Evolutionary conservation across 148 eudicot species (phyloP).

Genomic region (Linanthus parryae): DNA sequence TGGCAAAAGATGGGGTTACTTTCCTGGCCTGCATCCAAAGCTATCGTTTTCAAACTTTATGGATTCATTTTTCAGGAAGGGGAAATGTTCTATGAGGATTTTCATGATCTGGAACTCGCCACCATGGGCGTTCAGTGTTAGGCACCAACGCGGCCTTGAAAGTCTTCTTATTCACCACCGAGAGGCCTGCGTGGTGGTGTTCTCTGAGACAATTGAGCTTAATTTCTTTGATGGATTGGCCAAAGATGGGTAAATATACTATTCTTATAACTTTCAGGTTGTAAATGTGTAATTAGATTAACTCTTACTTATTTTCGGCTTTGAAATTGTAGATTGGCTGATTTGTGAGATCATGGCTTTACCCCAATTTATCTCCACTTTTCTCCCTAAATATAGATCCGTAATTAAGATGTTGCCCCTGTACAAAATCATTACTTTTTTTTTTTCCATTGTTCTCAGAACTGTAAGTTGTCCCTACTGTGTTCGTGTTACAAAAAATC

Average conservation of each 20-base stretch:
- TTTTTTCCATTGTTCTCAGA: too few species aligned
- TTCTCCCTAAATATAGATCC: too few species aligned
- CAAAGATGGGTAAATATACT: slow-evolving; percentile 54
- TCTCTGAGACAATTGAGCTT: slow-evolving; percentile 84
- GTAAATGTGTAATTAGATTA: too few species aligned
- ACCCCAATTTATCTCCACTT: too few species aligned
- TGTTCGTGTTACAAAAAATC: too few species aligned
- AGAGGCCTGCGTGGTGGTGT: slow-evolving; percentile 71
- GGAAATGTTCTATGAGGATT: slow-evolving; percentile 67
- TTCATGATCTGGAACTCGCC: slow-evolving; percentile 98
- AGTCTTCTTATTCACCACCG: slow-evolving; percentile 69
- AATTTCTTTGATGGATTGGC: slow-evolving; percentile 68
- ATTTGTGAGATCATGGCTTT: too few species aligned
- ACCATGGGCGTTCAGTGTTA: slow-evolving; percentile 71
- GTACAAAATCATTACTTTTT: too few species aligned
- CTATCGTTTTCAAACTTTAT: slow-evolving; percentile 75
- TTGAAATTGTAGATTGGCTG: neutral
- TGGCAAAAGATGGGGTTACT: slow-evolving; percentile 86
- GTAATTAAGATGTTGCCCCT: too few species aligned
- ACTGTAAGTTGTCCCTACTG: too few species aligned
- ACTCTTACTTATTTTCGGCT: neutral
- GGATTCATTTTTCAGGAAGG: slow-evolving; percentile 68
- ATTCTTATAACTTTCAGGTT: neutral
- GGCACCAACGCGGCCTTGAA: slow-evolving; percentile 83
- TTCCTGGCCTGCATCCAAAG: slow-evolving; percentile 58